phyloP scores from a whole-genome alignment of 441 rosid species.

The Theobroma grandiflorum region DNA sequence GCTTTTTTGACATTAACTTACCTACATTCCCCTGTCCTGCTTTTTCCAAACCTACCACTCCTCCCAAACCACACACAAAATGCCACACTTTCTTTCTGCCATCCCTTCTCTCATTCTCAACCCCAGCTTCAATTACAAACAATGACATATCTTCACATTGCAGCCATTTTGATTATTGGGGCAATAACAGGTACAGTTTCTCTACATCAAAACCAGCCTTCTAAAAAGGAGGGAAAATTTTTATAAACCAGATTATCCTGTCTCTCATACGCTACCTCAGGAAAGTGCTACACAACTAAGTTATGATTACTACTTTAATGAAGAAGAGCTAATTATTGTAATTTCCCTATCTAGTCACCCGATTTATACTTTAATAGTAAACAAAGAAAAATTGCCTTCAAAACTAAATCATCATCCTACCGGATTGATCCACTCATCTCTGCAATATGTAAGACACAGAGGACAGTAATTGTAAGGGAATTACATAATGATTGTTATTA shows the following conservation, averaged over 20 bases:
- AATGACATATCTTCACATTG: neutral
- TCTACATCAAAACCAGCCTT: neutral
- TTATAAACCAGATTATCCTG: neutral
- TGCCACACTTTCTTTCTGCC: neutral
- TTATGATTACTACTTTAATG: neutral
- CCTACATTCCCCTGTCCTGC: neutral
- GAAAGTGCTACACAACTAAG: neutral
- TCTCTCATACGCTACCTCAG: neutral
- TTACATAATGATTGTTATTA: neutral
- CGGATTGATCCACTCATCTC: neutral
- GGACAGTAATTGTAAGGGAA: neutral
- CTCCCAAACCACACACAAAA: neutral
- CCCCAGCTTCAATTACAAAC: conserved; percentile 8
- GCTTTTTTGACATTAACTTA: neutral
- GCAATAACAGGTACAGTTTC: neutral
- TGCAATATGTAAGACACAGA: neutral
- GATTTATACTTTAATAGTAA: neutral
- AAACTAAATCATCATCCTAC: neutral
- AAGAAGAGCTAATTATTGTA: neutral
- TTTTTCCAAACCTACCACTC: neutral
- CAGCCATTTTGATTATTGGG: neutral
- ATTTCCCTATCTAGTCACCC: neutral
- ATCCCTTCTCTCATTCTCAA: neutral
- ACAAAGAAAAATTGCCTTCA: neutral
- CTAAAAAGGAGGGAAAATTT: neutral